phyloP scores from a whole-genome alignment of 345 rosid genomes.

The Populus euphratica region DNA sequence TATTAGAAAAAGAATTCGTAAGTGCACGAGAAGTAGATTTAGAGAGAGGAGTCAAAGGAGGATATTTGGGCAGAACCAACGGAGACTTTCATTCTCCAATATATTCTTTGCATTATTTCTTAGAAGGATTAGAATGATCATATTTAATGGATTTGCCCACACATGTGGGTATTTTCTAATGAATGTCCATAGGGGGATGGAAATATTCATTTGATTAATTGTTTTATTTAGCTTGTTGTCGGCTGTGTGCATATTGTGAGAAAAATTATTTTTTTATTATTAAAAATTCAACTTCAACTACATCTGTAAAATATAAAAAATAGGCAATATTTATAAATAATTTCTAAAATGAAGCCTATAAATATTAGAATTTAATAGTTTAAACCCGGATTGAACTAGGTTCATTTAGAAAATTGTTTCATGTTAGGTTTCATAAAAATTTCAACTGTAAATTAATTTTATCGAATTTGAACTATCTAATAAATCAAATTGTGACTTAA shows the following conservation, averaged over 20 bases:
- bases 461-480: too few species aligned
- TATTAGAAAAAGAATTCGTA: too few species aligned
- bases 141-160: background rate
- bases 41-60: slow-evolving; percentile 33
- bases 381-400: too few species aligned
- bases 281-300: too few species aligned
- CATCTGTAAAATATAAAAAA: too few species aligned
- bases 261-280: too few species aligned
- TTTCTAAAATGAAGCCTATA: background rate
- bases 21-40: background rate
- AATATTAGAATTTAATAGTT: too few species aligned
- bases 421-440: too few species aligned
- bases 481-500: too few species aligned
- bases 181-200: background rate
- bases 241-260: background rate
- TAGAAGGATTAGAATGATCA: background rate
- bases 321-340: too few species aligned
- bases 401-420: too few species aligned
- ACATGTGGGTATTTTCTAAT: background rate
- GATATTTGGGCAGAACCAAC: slow-evolving; percentile 45
- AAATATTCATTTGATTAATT: background rate
- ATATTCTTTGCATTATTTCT: slow-evolving; percentile 31
- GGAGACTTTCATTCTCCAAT: slow-evolving; percentile 76
- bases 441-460: too few species aligned
- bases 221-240: background rate